Percentiles rank a stretch among this genome's conserved stretches.
phyloP scores from a whole-genome alignment of 495 filamentous ascomycete species.

The Aspergillus saccharolyticus region DNA sequence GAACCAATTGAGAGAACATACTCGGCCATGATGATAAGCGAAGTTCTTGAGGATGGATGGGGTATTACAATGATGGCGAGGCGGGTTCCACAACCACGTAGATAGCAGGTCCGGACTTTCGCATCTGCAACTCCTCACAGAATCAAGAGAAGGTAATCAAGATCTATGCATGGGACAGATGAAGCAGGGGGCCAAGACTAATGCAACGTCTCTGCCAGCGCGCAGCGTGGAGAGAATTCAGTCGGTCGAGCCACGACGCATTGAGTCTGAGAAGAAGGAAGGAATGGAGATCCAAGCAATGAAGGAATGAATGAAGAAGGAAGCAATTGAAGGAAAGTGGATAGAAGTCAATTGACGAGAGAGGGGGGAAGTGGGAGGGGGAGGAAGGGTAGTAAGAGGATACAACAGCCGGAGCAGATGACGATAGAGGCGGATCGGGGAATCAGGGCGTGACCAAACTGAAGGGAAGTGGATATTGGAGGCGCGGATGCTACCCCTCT shows the following conservation, averaged over 20 bases:
- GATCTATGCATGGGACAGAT: constrained; percentile 6
- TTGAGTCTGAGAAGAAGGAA: constrained; percentile 16
- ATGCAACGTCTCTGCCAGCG: constrained; percentile 18
- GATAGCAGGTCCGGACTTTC: constrained; percentile 10
- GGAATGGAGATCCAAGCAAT: constrained; percentile 5
- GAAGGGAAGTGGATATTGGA: neutral
- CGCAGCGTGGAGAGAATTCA: constrained; percentile 16
- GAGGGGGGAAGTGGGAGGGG: constrained; percentile 3
- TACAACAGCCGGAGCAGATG: constrained; percentile 4
- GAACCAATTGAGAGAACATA: constrained; percentile 24
- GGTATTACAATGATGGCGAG: constrained; percentile 11
- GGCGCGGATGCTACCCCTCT: constrained; percentile 6
- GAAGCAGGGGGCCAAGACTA: constrained; percentile 3
- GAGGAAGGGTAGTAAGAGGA: neutral
- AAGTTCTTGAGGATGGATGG: constrained; percentile 2
- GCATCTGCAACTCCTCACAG: constrained; percentile 11
- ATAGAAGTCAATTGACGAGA: constrained; percentile 3
- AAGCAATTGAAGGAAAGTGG: constrained; percentile 4
- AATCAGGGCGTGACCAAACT: constrained; percentile 1
- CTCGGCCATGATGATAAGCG: constrained; percentile 40
- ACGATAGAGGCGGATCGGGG: constrained; percentile 4
- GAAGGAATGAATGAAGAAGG: constrained; percentile 9
- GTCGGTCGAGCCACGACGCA: constrained; percentile 15
- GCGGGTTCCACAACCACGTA: constrained; percentile 16
- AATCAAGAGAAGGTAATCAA: constrained; percentile 5